Evolutionary conservation across 371 early-diverging fungal genomes (phyloP), one percentile per base, ranked within the genome.

Genomic region (Blastocladiella emersonii): DNA sequence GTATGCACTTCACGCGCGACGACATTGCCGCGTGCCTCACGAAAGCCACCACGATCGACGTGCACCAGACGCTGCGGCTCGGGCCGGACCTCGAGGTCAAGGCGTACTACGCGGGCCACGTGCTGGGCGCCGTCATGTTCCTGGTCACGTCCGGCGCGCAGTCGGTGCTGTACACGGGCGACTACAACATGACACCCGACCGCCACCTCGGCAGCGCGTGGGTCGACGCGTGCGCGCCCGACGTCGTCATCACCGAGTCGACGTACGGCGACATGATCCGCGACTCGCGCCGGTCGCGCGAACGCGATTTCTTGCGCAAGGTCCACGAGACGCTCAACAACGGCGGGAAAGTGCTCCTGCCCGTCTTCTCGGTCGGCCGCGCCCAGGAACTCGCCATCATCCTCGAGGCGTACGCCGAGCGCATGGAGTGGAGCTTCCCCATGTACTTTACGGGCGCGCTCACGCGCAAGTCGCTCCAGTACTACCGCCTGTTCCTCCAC

Each of bases 51-150:
- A 83, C 94, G 13, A 80, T 99, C 57, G 84, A 88, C 57, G 75
- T 95, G 35, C 91, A 95, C 71, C 90, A 96, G 68, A 90, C 89
- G 0, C 76, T 93, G 62, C 77, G 81, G 65, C 86, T 92, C 6
- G 13, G 12, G 25, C 43, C 6, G 0, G 89, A 89, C 48, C 73
- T 92, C 15, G 89, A 89, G 68, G 85, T 98, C 45, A 87, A 85
- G 44, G 87, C 94, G 1, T 97, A 93, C 69, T 96, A 97, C 74
- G 98, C 98, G 5, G 98, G 98, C 0, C 98, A 98, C 70, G 98
- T 98, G 15, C 78, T 98, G n/a, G 98, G 98, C 3, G 98, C 98
- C 0, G 96, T 91, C 36, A 98, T 98, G 97, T 90, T 95, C 66
- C 87, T 93, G 68, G 82, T 91, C 15, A 76, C 83, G 5, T 85